phyloP scores from a whole-genome alignment of 164 flowering plant species.

The Cinnamomum chago region DNA sequence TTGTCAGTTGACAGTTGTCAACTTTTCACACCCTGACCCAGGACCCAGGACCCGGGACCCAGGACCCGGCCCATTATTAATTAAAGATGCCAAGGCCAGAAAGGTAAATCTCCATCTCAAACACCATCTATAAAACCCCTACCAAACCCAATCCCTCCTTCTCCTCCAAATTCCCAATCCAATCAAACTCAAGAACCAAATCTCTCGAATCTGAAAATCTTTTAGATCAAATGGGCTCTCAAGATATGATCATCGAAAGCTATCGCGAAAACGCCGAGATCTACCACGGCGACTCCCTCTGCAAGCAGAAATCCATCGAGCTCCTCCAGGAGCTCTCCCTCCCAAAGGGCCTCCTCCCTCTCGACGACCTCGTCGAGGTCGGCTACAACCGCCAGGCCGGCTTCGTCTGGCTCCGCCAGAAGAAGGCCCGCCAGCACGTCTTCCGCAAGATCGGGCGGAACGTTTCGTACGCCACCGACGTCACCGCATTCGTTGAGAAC shows the following conservation, averaged over 20 bases:
- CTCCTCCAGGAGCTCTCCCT: slow-evolving; percentile 49
- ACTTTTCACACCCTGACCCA: no score
- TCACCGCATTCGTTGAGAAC: slow-evolving; percentile 58
- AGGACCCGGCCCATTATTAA: no score
- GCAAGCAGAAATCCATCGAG: slow-evolving; percentile 41
- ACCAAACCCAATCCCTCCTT: neutral
- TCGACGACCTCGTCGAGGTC: slow-evolving; percentile 50
- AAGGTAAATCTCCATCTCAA: neutral
- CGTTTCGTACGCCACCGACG: slow-evolving; percentile 48
- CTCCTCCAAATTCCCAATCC: no score
- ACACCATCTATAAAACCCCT: neutral
- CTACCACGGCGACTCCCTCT: slow-evolving; percentile 47
- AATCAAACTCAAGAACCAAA: neutral
- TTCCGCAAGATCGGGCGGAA: slow-evolving; percentile 53
- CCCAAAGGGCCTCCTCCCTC: slow-evolving; percentile 72
- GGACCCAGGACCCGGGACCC: no score
- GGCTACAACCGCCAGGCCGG: slow-evolving; percentile 58
- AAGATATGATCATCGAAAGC: slow-evolving; percentile 34
- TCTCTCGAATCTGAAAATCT: neutral
- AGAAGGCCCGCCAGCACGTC: slow-evolving; percentile 53
- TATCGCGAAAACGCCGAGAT: slow-evolving; percentile 57
- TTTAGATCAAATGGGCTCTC: neutral
- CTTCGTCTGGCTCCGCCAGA: slow-evolving; percentile 75
- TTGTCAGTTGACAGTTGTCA: no score
- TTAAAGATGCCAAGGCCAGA: neutral